Conservation (phyloP, 2,329 filamentous ascomycete genomes). For the Fusarium sp. region DNA sequence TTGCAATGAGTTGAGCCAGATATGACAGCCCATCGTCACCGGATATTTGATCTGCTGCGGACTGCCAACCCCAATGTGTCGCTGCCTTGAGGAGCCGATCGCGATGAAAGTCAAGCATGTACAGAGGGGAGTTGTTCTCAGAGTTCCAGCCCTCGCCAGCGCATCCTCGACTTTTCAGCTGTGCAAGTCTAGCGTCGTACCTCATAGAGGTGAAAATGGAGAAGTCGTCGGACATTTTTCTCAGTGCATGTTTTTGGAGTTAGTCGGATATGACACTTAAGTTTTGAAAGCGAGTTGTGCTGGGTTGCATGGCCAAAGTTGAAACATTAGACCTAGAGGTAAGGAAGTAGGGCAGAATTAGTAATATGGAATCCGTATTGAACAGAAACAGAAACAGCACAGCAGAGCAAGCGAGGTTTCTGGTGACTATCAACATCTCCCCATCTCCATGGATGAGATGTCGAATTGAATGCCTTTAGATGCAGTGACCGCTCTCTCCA, state of each 20-base stretch:
- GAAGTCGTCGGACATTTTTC: constrained; percentile 59
- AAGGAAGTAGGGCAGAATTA: neutral
- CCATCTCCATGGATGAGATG: neutral
- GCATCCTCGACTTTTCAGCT: constrained; percentile 53
- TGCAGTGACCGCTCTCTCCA: neutral
- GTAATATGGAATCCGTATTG: neutral
- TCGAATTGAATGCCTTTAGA: neutral
- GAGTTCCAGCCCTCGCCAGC: constrained; percentile 64
- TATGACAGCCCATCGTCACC: constrained; percentile 58
- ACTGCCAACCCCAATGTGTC: constrained; percentile 64
- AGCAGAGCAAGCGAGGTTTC: neutral
- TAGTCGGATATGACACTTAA: neutral
- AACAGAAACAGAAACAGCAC: neutral
- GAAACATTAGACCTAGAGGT: neutral
- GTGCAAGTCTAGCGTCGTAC: constrained; percentile 70
- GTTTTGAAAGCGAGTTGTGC: neutral
- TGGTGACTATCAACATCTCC: neutral
- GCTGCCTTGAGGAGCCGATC: constrained; percentile 79
- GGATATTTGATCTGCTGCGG: constrained; percentile 56
- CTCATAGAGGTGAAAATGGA: constrained; percentile 77
- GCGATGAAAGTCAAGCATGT: constrained; percentile 82
- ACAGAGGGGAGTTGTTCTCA: constrained; percentile 69
- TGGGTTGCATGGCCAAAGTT: neutral
- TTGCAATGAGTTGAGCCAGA: constrained; percentile 49
- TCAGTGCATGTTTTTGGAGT: neutral